Percentiles rank a stretch among this genome's conserved stretches.
Conservation (phyloP, 2,329 filamentous ascomycete species). For the Sclerotinia sclerotiorum region DNA sequence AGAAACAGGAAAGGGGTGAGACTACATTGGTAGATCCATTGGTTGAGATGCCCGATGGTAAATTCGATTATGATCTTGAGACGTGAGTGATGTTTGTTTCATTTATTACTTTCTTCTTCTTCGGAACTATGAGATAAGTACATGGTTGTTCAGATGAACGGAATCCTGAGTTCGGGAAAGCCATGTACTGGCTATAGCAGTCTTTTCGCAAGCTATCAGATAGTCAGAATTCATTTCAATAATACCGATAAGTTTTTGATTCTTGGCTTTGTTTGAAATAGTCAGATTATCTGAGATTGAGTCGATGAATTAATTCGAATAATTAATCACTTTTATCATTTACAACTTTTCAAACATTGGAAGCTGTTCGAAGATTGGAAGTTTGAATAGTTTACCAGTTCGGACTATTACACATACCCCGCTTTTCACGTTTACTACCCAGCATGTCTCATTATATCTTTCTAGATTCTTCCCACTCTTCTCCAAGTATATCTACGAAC, state of each 20-base stretch:
- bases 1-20: conserved; percentile 52
- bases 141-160: no score
- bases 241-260: not conserved
- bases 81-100: conserved; percentile 51
- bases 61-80: conserved; percentile 68
- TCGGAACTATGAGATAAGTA: not conserved
- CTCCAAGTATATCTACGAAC: conserved; percentile 74
- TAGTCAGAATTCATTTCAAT: not conserved
- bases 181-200: conserved; percentile 15
- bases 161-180: not conserved
- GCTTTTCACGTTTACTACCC: not conserved
- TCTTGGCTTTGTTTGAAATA: not conserved
- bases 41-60: conserved; percentile 65
- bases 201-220: not conserved
- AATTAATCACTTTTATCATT: not conserved
- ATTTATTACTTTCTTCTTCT: conserved; percentile 14
- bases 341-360: not conserved
- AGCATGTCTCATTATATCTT: conserved; percentile 24
- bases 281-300: not conserved
- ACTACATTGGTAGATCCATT: conserved; percentile 67
- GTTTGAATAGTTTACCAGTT: not conserved
- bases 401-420: not conserved
- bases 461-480: conserved; percentile 75
- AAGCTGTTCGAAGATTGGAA: not conserved
- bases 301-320: not conserved